These are phyloP conservation scores for Cylindrodendrum hubeiense DNA, from an alignment of 2,329 filamentous ascomycete species.

Conservation along the genomic window DNA sequence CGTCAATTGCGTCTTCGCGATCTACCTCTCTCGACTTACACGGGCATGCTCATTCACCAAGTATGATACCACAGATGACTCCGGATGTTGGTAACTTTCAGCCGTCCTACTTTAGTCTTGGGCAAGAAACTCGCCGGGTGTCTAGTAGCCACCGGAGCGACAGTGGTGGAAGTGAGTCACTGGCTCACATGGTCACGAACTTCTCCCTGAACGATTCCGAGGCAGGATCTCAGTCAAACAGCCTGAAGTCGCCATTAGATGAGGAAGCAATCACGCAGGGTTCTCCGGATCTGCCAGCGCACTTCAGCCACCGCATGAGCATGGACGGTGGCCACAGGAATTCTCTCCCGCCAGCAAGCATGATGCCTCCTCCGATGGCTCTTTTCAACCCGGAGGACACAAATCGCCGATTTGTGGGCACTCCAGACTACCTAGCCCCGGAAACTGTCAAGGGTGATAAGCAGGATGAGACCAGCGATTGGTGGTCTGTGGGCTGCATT, in stretches of 20 bases:
- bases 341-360: slow-evolving; percentile 65
- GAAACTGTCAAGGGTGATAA: slow-evolving; percentile 96
- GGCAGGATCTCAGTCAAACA: slow-evolving; percentile 55
- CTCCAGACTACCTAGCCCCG: slow-evolving; percentile 95
- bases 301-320: slow-evolving; percentile 45
- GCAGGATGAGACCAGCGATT: slow-evolving; percentile 98
- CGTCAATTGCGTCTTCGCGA: slow-evolving; percentile 89
- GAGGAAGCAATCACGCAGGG: slow-evolving; percentile 80
- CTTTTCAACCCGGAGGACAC: slow-evolving; percentile 96
- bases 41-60: slow-evolving; percentile 78
- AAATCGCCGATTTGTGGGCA: slow-evolving; percentile 93
- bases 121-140: slow-evolving; percentile 74
- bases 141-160: slow-evolving; percentile 87
- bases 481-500: slow-evolving; percentile 99
- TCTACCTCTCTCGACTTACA: slow-evolving; percentile 95
- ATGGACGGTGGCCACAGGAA: slow-evolving; percentile 50
- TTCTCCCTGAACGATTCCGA: slow-evolving; percentile 79
- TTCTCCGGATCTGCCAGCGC: slow-evolving; percentile 80
- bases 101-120: slow-evolving; percentile 92
- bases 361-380: slow-evolving; percentile 93
- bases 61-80: slow-evolving; percentile 87
- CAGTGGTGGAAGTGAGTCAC: slow-evolving; percentile 88
- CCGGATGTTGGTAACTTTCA: slow-evolving; percentile 77
- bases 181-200: slow-evolving; percentile 84
- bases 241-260: slow-evolving; percentile 73